Conservation (phyloP, 208 protist species). For the Leishmania turanica region DNA sequence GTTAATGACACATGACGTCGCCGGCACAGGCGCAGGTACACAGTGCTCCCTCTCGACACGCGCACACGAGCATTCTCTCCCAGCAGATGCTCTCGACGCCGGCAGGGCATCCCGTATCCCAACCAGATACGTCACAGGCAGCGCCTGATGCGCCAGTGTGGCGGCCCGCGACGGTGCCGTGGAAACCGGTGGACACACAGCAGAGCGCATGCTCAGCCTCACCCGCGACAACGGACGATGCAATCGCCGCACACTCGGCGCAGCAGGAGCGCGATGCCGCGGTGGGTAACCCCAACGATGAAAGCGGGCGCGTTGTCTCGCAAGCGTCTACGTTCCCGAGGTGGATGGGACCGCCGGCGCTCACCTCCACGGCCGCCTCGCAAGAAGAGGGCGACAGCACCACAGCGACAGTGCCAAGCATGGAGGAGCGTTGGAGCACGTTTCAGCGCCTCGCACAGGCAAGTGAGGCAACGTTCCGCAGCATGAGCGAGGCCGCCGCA, state of each 20-base stretch:
- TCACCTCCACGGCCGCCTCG: conserved; percentile 4
- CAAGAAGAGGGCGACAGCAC: not conserved
- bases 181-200: conserved; percentile 12
- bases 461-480: conserved; percentile 25
- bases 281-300: not conserved
- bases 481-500: conserved; percentile 8
- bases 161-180: conserved; percentile 24
- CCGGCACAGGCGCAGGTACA: not conserved
- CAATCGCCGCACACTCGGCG: not conserved
- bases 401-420: not conserved
- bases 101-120: not conserved
- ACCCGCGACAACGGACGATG: no score
- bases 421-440: conserved; percentile 27
- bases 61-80: not conserved
- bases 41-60: not conserved
- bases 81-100: not conserved
- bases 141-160: conserved; percentile 18
- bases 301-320: not conserved
- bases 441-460: conserved; percentile 29
- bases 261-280: not conserved
- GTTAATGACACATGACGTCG: not conserved
- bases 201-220: not conserved
- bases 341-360: conserved; percentile 22
- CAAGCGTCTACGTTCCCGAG: not conserved
- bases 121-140: not conserved